These are phyloP conservation scores for Leucocoprinus birnbaumii DNA, from an alignment of 768 basidiomycete genomes.

Conservation along the genomic window DNA sequence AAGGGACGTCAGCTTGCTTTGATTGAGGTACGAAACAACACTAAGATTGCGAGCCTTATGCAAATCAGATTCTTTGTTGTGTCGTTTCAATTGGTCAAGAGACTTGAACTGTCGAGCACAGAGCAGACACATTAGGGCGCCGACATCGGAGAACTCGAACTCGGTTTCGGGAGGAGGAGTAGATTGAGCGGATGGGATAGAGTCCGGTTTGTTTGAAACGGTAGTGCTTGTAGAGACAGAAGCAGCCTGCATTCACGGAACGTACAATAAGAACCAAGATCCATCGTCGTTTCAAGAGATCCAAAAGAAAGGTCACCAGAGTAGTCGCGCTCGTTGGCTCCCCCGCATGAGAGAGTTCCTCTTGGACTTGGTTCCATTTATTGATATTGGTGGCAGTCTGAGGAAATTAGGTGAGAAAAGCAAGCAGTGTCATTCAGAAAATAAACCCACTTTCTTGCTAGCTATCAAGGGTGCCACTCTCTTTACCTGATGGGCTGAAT, in stretches of 20 bases:
- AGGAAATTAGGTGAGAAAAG: constrained; percentile 10
- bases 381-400: constrained; percentile 88
- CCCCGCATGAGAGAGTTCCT: constrained; percentile 50
- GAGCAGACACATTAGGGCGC: constrained; percentile 77
- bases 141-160: constrained; percentile 81
- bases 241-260: constrained; percentile 12
- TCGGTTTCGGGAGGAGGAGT: constrained; percentile 50
- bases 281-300: constrained; percentile 1
- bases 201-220: constrained; percentile 12
- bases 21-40: constrained; percentile 26
- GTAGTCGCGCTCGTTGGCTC: neutral
- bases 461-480: constrained; percentile 81
- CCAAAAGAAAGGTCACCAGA: constrained; percentile 31
- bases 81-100: constrained; percentile 80
- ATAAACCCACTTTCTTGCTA: constrained; percentile 69
- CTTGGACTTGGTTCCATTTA: constrained; percentile 97
- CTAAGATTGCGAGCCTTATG: constrained; percentile 78
- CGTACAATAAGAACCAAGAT: constrained; percentile 11
- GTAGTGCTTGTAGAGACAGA: constrained; percentile 5
- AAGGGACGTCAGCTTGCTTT: constrained; percentile 26
- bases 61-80: constrained; percentile 90
- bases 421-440: too few species aligned
- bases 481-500: constrained; percentile 38
- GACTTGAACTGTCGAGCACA: constrained; percentile 94
- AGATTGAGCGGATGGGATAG: constrained; percentile 21